A percentile compares a stretch with the other conserved stretches of the same genome.
These are phyloP conservation scores for Symbiodinium natans DNA, from an alignment of 73 alveolate genomes.

Conservation along the genomic window DNA sequence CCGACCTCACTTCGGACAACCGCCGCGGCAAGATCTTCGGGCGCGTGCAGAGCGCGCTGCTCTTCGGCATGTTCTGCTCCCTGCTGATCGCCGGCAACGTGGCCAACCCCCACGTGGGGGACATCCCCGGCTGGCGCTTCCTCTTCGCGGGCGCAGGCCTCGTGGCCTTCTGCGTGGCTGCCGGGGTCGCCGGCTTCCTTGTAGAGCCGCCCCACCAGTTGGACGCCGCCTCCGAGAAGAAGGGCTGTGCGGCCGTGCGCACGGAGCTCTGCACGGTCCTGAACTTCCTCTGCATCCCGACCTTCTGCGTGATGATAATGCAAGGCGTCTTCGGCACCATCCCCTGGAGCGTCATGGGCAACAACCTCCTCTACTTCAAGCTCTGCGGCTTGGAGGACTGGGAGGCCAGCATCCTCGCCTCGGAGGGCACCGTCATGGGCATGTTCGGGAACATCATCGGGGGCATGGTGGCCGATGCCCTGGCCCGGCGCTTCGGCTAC, in stretches of 20 bases:
- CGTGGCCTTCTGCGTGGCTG: conserved; percentile 67
- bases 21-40: conserved; percentile 77
- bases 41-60: conserved; percentile 82
- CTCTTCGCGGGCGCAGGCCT: conserved; percentile 78
- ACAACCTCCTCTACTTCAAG: conserved; percentile 84
- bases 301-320: conserved; percentile 89
- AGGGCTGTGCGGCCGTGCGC: conserved; percentile 80
- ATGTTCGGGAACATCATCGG: conserved; percentile 85
- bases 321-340: conserved; percentile 81
- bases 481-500: conserved; percentile 85
- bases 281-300: conserved; percentile 66
- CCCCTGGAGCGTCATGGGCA: conserved; percentile 92
- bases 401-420: conserved; percentile 67
- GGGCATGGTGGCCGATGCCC: conserved; percentile 68
- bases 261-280: conserved; percentile 72
- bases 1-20: conserved; percentile 89
- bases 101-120: conserved; percentile 56
- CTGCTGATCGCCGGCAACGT: conserved; percentile 74
- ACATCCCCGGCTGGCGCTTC: conserved; percentile 81
- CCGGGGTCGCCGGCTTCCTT: conserved; percentile 59
- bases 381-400: conserved; percentile 52
- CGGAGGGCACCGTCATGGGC: conserved; percentile 68
- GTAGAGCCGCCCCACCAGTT: conserved; percentile 45
- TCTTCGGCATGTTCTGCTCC: conserved; percentile 77
- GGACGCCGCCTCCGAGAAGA: conserved; percentile 43